Base-by-base conservation (phyloP, 2,329 filamentous ascomycete species). In the Ophiocordyceps camponoti-rufipedis region DNA sequence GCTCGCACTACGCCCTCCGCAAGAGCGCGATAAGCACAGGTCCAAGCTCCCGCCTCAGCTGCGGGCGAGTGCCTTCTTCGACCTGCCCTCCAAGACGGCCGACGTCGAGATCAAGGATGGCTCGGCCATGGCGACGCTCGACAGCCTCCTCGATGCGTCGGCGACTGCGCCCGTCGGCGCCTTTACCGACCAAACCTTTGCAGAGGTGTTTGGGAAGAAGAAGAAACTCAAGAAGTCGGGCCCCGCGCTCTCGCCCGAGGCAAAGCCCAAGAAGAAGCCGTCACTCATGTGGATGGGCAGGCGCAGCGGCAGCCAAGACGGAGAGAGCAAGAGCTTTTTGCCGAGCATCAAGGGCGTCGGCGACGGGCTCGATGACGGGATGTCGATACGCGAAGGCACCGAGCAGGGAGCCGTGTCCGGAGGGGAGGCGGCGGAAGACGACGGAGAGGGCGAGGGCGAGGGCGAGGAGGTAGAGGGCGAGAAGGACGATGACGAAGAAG, bases 51-150 rank as follows among this genome's bases (percentile, higher is more conserved):
- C 89, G 2, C 77, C 89, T 0, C 86, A 94, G 53, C 71, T 96
- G 33, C 78, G 89, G 49, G 91, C 91, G n/a, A 94, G 81, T 54
- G 78, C 83, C 28, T 96, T 85, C 63, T 96, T 96, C 55, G 88
- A 96, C 47, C 54, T 76, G 19, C 81, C 81, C 0, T 68, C 74
- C 4, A 57, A 64, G 2, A 53, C 62, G 2, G 64, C 70, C 5
- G 61, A 66, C 12, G 66, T 80, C 19, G 69, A 80, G 52, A 57
- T 80, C 46, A 80, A 79, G 59, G 79, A 84, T 47, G 82, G 85
- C 16, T 96, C 91, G 28, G 88, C 89, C 11, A 85, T 87, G 57
- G 81, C 77, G 40, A 94, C 89, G 0, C 72, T 98, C 8, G 88
- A 98, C 52, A 88, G 79, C 58, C 93, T 98, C 45, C 72, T 98